phyloP scores from a whole-genome alignment of 306 rosid species.

The Inga oerstediana region DNA sequence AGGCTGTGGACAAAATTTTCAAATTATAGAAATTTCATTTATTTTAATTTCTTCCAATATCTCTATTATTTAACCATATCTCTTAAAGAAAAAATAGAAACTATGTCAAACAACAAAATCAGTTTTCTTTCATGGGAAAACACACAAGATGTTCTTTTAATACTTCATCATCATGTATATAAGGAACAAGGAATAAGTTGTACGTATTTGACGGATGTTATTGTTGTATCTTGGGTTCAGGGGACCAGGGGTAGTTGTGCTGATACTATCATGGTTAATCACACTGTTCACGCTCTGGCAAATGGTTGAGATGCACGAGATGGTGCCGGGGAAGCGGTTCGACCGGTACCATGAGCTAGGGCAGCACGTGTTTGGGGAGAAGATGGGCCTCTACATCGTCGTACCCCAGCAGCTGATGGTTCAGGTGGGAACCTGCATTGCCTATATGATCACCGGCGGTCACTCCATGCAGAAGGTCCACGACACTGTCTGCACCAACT shows the following conservation, averaged over 20 bases:
- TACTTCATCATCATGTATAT: too few relatives aligned
- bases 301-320: slow-evolving; percentile 95
- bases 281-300: slow-evolving; percentile 85
- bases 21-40: too few relatives aligned
- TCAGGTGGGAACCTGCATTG: slow-evolving; percentile 73
- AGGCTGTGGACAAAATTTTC: too few relatives aligned
- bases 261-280: slow-evolving; percentile 72
- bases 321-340: slow-evolving; percentile 79
- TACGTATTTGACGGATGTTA: too few relatives aligned
- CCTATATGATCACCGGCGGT: slow-evolving; percentile 79
- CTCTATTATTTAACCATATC: too few relatives aligned
- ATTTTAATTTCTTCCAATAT: too few relatives aligned
- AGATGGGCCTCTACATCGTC: slow-evolving; percentile 73
- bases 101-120: too few relatives aligned
- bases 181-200: too few relatives aligned
- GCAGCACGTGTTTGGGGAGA: slow-evolving; percentile 76
- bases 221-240: slow-evolving; percentile 11
- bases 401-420: slow-evolving; percentile 80
- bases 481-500: slow-evolving; percentile 48
- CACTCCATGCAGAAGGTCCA: slow-evolving; percentile 60
- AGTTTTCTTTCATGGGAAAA: too few relatives aligned
- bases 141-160: too few relatives aligned
- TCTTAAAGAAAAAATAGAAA: too few relatives aligned
- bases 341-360: slow-evolving; percentile 92
- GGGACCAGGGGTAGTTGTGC: slow-evolving; percentile 63